Evolutionary conservation across 2,329 filamentous ascomycete species (phyloP).

Genomic region (Cytospora schulzeri): DNA sequence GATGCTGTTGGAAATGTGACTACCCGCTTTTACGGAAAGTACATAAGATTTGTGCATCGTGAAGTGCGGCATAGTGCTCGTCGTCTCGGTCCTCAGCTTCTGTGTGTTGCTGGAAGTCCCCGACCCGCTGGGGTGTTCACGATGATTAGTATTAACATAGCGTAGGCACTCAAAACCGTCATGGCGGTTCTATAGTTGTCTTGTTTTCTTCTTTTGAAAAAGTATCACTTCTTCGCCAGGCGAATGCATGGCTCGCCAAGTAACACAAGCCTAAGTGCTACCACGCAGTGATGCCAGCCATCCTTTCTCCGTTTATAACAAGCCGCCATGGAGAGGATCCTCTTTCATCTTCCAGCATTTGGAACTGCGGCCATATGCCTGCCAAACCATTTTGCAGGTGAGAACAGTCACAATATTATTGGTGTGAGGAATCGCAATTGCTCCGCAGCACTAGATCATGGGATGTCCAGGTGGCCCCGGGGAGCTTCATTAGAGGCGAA

Average conservation of each 20-base stretch:
- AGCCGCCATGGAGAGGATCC: not conserved
- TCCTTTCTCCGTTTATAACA: not conserved
- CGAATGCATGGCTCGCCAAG: no score
- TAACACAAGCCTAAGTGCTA: not conserved
- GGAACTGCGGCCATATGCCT: not conserved
- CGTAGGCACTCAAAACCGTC: no score
- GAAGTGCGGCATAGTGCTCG: not conserved
- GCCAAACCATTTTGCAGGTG: not conserved
- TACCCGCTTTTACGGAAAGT: not conserved
- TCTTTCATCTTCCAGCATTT: not conserved
- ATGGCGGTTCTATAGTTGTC: no score
- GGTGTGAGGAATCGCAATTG: not conserved
- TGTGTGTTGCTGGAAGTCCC: not conserved
- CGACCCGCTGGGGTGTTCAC: not conserved
- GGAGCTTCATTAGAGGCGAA: not conserved
- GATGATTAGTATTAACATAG: not conserved
- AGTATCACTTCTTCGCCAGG: not conserved
- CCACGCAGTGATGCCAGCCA: not conserved
- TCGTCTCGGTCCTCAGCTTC: not conserved
- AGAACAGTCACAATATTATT: not conserved
- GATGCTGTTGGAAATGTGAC: slow-evolving; percentile 1
- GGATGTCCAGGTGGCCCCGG: not conserved
- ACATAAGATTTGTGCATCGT: not conserved
- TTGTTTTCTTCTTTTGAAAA: not conserved
- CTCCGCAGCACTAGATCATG: not conserved